A percentile compares a stretch with the other conserved stretches of the same genome.
Evolutionary conservation across 73 alveolate genomes (phyloP).

Genomic region (Uronychia setigera): DNA sequence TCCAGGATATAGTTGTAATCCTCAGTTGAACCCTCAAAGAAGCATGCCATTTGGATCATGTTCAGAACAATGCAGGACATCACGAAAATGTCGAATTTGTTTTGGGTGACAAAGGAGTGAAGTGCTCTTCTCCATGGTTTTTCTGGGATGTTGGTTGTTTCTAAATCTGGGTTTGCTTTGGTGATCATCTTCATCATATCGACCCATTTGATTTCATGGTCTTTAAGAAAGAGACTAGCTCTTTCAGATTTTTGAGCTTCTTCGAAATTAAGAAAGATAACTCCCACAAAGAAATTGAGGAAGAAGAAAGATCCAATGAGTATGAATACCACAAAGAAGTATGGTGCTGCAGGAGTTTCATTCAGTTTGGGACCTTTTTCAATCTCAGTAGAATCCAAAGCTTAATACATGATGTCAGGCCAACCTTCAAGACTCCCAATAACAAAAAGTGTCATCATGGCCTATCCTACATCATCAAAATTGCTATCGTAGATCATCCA

Average conservation of each 20-base stretch:
- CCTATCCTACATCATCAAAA: conserved; percentile 84
- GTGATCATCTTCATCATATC: neutral
- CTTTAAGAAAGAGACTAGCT: conserved; percentile 2
- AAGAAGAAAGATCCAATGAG: conserved; percentile 86
- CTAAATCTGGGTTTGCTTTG: conserved; percentile 69
- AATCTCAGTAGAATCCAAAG: conserved; percentile 16
- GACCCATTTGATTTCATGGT: conserved; percentile 1
- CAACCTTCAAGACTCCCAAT: conserved; percentile 91
- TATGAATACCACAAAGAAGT: conserved; percentile 82
- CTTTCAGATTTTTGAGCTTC: conserved; percentile 72
- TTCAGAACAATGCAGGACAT: conserved; percentile 80
- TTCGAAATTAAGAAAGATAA: conserved; percentile 87
- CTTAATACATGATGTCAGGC: conserved; percentile 87
- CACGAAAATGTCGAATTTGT: conserved; percentile 68
- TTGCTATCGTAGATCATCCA: conserved; percentile 70
- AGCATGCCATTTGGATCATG: conserved; percentile 82
- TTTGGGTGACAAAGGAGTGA: conserved; percentile 47
- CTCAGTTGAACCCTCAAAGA: conserved; percentile 73
- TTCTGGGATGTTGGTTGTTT: conserved; percentile 59
- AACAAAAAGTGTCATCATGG: conserved; percentile 84
- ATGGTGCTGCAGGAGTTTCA: conserved; percentile 18
- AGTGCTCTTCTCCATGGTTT: conserved; percentile 26
- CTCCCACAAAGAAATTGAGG: conserved; percentile 94
- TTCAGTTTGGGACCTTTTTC: conserved; percentile 35
- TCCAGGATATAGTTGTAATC: conserved; percentile 61